Evolutionary conservation across 371 early-diverging fungal genomes (phyloP).

Genomic region (Sporodiniella umbellata): DNA sequence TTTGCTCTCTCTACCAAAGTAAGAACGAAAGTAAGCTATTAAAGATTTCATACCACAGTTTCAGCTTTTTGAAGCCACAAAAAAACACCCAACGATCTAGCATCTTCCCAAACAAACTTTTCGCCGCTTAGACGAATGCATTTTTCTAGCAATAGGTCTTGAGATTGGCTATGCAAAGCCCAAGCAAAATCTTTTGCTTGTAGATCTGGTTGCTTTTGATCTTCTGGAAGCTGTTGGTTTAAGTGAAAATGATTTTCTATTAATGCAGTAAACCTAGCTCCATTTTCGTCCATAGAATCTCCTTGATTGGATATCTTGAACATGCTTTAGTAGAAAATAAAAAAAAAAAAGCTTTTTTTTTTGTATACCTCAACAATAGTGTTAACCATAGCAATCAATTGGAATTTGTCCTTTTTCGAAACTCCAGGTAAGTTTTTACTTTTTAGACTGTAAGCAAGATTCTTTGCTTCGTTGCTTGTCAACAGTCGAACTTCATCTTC

Average conservation of each 20-base stretch:
- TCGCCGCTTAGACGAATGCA: conserved; percentile 54
- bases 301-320: conserved; percentile 64
- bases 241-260: conserved; percentile 67
- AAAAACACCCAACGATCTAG: conserved; percentile 77
- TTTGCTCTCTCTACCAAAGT: conserved; percentile 68
- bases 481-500: conserved; percentile 33
- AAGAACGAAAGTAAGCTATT: background rate
- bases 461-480: conserved; percentile 28
- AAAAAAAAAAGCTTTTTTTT: background rate
- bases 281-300: conserved; percentile 84
- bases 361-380: conserved; percentile 56
- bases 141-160: conserved; percentile 77
- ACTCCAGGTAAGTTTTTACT: conserved; percentile 44
- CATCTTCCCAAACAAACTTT: conserved; percentile 79
- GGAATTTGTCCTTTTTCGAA: conserved; percentile 36
- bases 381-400: conserved; percentile 61
- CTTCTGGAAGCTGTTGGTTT: conserved; percentile 42
- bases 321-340: background rate
- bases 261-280: conserved; percentile 76
- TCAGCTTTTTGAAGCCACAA: conserved; percentile 82
- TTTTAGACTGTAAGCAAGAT: conserved; percentile 35
- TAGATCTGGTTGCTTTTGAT: conserved; percentile 41
- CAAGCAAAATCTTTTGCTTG: conserved; percentile 75
- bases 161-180: conserved; percentile 90
- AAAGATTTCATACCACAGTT: conserved; percentile 53